Evolutionary conservation across 2,329 filamentous ascomycete genomes (phyloP), one percentile per base, ranked within the genome.

Genomic region (Fusarium sp.): DNA sequence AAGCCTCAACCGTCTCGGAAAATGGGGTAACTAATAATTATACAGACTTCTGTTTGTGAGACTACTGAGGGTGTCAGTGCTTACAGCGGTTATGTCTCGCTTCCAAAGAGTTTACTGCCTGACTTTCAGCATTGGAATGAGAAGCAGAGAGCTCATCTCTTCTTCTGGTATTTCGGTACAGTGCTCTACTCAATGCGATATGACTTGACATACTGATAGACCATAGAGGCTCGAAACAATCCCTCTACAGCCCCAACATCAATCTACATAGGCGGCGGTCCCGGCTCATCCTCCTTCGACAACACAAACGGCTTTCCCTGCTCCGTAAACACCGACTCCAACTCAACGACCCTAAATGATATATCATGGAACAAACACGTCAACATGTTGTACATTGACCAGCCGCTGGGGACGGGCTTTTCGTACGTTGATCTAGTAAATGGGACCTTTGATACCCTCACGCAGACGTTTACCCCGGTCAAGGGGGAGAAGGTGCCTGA

Each of bases 251-350:
- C 74, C 2, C 72, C 73, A 0, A 78, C 75, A 4, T 72, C 83
- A 84, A 87, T 91, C 77, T 92, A 88, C 85, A 82, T 92, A 63
- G 91, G 90, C 76, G 90, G 90, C 52, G 90, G 90, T 3, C 90
- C 90, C 0, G 90, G 90, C 9, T 83, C 84, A 54, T 88, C 86
- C 73, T 90, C 88, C 29, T 86, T 91, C 83, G 84, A 89, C 49
- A 88, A 87, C 29, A 80, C 90, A 49, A 90, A 91, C 70, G 81
- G 84, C 59, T 89, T 89, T 19, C 84, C 83, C 23, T 88, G 82
- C 76, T 78, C 84, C 66, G 76, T 87, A 29, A 78, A 87, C 63
- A 64, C 86, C 66, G 80, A 86, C 44, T 82, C 81, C 33, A 86
- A 89, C 63, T 84, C 83, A 18, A 91, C 89, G 0, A 81, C 84